These are phyloP conservation scores for Ophiorrhiza pumila DNA, from an alignment of 257 asterid species.

Conservation along the genomic window DNA sequence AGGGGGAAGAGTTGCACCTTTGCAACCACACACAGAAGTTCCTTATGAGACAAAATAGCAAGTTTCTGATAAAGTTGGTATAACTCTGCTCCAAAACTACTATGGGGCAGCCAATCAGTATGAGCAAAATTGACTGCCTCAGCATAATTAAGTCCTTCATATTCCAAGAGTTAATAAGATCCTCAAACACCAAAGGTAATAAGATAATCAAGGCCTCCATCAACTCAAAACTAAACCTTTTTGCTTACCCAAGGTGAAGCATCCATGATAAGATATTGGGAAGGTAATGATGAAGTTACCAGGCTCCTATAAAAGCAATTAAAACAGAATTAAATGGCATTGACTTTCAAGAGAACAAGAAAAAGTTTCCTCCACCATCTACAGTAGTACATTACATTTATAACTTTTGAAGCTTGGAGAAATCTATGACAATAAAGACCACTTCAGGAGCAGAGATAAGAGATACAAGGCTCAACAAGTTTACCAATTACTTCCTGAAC, in stretches of 20 bases:
- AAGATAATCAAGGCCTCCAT: conserved; percentile 5
- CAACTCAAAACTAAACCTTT: conserved; percentile 14
- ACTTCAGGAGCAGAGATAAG: not conserved
- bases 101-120: conserved; percentile 98
- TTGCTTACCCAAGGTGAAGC: conserved; percentile 88
- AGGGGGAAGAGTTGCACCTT: conserved; percentile 43
- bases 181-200: conserved; percentile 4
- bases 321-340: not conserved
- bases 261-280: conserved; percentile 96
- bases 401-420: not conserved
- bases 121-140: conserved; percentile 99
- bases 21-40: conserved; percentile 80
- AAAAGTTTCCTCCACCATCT: not conserved
- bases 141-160: conserved; percentile 88
- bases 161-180: conserved; percentile 27
- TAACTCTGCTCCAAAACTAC: conserved; percentile 93
- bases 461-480: not conserved
- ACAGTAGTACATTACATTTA: not conserved
- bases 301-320: conserved; percentile 67
- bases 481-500: not conserved
- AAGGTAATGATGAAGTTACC: conserved; percentile 94
- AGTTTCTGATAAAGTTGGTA: conserved; percentile 79
- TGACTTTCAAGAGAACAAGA: not conserved
- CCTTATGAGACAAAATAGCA: conserved; percentile 92
- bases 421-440: not conserved